Base-by-base conservation (phyloP, 345 rosid genomes). In the Eutrema japonicum region DNA sequence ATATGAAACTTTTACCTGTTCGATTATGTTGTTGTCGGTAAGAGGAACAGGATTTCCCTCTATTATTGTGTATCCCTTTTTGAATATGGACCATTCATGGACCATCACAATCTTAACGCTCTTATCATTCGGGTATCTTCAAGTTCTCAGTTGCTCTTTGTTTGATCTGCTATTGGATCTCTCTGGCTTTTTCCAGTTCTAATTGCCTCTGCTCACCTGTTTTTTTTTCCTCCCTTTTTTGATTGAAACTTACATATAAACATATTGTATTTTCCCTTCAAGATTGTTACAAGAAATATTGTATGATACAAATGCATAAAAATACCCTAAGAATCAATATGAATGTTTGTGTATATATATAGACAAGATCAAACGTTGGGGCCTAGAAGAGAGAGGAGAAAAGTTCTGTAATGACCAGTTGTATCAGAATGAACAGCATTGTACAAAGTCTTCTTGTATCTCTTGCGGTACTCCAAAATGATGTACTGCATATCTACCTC, bases 1-100 rank as follows among this genome's bases (percentile, higher is more conserved):
- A 38, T 5, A 18, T 8, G 12, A 55, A 57, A 13, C 22, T 18
- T 18, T 27, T 77, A 92, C 99, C 96, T 89, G 92, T 75, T 92
- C 98, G 53, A 92, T 84, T 29, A 92, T 79, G 79, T 74, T 90
- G 76, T 95, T 95, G 77, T 92, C 96, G 4, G 96, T 86, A 26
- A 95, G 82, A 35, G 96, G 94, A 72, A 90, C 84, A 61, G 82
- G 83, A 48, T 88, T 80, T 40, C 80, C 83, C 48, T 80, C 81
- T 11, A 84, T 76, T 63, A 52, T 84, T 54, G 85, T 92, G 77
- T 77, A 81, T 2, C 96, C 98, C 84, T 89, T 92, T 87, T 92
- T 92, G 85, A 71, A 82, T 59, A 95, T 88, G 73, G 88, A 71
- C 82, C 94, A 18, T 18, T 18, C 22, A 18, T 18, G 22, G 22